A percentile compares a stretch with the other conserved stretches of the same genome.
These are phyloP conservation scores for Crithidia mellificae DNA, from an alignment of 208 protist species.

Conservation along the genomic window DNA sequence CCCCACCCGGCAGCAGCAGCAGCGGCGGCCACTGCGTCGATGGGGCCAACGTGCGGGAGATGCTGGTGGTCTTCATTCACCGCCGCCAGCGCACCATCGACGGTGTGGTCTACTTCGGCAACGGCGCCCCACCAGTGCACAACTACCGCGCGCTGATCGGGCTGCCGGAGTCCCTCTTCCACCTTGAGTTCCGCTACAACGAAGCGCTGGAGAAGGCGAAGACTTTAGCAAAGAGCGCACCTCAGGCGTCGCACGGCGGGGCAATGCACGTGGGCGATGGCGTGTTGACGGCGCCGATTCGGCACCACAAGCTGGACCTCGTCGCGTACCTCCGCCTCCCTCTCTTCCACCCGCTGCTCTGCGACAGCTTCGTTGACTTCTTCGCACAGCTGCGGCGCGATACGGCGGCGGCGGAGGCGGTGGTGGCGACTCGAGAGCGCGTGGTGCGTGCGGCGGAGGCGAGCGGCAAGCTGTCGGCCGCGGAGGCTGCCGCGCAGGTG, in stretches of 20 bases:
- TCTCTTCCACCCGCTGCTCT: conserved; percentile 72
- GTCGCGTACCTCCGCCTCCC: conserved; percentile 78
- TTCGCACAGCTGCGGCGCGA: conserved; percentile 60
- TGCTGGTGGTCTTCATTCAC: conserved; percentile 78
- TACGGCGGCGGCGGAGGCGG: conserved; percentile 52
- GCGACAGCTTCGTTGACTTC: conserved; percentile 71
- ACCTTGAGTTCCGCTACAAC: conserved; percentile 78
- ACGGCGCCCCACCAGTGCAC: conserved; percentile 65
- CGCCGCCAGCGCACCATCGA: conserved; percentile 66
- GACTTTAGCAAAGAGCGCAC: background rate
- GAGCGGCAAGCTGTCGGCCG: conserved; percentile 26
- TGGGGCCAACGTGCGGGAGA: conserved; percentile 30
- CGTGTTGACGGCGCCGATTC: conserved; percentile 41
- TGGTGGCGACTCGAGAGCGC: conserved; percentile 40
- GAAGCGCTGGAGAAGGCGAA: conserved; percentile 38
- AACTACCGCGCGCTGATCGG: conserved; percentile 83
- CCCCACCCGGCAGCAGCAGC: background rate
- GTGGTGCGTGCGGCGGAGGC: conserved; percentile 41
- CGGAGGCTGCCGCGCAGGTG: conserved; percentile 41
- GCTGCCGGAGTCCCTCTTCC: conserved; percentile 79
- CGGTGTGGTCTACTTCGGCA: conserved; percentile 82
- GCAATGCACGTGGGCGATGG: background rate
- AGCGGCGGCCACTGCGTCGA: background rate
- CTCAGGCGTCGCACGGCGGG: background rate
- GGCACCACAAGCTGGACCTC: conserved; percentile 61